Conservation (phyloP, 2,329 filamentous ascomycete species). For the Pezicula rhizophila region DNA sequence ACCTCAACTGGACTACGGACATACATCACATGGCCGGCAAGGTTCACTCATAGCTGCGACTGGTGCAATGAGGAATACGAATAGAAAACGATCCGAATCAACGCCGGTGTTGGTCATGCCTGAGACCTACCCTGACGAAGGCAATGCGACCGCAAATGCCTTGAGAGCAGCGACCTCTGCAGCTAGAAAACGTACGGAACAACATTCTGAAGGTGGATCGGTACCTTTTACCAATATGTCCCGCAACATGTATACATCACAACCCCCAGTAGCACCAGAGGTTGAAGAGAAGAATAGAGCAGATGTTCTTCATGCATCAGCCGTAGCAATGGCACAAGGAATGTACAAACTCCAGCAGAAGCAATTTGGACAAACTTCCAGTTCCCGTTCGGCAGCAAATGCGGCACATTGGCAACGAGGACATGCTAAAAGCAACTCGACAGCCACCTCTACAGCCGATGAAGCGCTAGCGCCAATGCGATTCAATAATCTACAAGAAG, state of each 20-base stretch:
- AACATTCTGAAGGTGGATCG: slow-evolving; percentile 51
- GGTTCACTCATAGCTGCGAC: slow-evolving; percentile 71
- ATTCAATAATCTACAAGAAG: slow-evolving; percentile 69
- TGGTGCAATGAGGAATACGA: slow-evolving; percentile 58
- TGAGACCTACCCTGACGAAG: slow-evolving; percentile 47
- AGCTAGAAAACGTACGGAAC: slow-evolving; percentile 9
- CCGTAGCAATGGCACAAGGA: slow-evolving; percentile 81
- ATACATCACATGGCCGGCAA: slow-evolving; percentile 45
- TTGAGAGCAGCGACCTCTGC: slow-evolving; percentile 68
- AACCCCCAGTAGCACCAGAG: slow-evolving; percentile 66
- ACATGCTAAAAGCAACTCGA: not conserved
- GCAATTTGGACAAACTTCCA: slow-evolving; percentile 31
- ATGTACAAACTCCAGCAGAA: slow-evolving; percentile 72
- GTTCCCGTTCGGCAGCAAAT: slow-evolving; percentile 22
- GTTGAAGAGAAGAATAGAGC: slow-evolving; percentile 67
- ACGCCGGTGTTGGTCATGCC: slow-evolving; percentile 37
- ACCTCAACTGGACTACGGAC: slow-evolving; percentile 38
- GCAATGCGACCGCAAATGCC: slow-evolving; percentile 60
- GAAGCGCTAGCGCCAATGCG: slow-evolving; percentile 42
- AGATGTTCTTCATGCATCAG: slow-evolving; percentile 72
- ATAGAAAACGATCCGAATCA: slow-evolving; percentile 55
- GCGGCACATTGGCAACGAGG: slow-evolving; percentile 24
- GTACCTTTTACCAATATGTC: slow-evolving; percentile 62
- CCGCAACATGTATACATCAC: slow-evolving; percentile 70
- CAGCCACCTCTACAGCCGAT: slow-evolving; percentile 26